Base-by-base conservation (phyloP, 805 yeast species). In the Zygotorulaspora danielsina region DNA sequence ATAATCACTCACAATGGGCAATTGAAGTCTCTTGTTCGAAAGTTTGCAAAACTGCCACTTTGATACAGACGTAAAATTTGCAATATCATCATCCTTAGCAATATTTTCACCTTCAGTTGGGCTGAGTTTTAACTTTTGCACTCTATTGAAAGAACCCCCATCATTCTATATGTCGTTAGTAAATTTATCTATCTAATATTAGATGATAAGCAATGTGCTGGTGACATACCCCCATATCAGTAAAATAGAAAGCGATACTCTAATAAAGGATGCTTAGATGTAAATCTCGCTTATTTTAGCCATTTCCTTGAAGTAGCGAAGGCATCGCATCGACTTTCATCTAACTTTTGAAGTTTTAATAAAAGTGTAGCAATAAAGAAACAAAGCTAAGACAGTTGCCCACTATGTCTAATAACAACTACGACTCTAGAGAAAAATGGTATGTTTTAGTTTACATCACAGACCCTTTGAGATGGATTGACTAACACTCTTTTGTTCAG, bases 81-180 rank as follows among this genome's bases (percentile, higher is more conserved):
- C 34, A 17, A 45, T 19, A 12, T 45, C 39, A 17, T 51, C 54
- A 29, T 54, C 50, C 8, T 36, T 48, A 5, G 44, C 46, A 11
- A 44, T 29, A 19, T 34, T 41, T 51, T 54, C 25, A 50, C 57
- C 11, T 61, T 57, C 9, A 75, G 67, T 21, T 12, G 46, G 15
- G 12, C 22, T 31, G 21, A 51, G 25, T 24, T 42, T 44, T 28
- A 57, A 34, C 44, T 79, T 84, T 42, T 69, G 69, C 20, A 84
- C 65, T 36, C 72, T 73, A 11, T 81, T 79, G 13, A 81, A 73
- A 1, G 84, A 71, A 2, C 89, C 87, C n/a, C 90, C 90, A 55
- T 83, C 90, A 44, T 76, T 77, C 73, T 68, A 30, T 7, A 15
- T n/a, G 9, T 5, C n/a, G 31, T 27, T 27, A 27, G 31, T 15